These are phyloP conservation scores for Podila epigama DNA, from an alignment of 192 early-diverging fungal genomes.

Conservation along the genomic window DNA sequence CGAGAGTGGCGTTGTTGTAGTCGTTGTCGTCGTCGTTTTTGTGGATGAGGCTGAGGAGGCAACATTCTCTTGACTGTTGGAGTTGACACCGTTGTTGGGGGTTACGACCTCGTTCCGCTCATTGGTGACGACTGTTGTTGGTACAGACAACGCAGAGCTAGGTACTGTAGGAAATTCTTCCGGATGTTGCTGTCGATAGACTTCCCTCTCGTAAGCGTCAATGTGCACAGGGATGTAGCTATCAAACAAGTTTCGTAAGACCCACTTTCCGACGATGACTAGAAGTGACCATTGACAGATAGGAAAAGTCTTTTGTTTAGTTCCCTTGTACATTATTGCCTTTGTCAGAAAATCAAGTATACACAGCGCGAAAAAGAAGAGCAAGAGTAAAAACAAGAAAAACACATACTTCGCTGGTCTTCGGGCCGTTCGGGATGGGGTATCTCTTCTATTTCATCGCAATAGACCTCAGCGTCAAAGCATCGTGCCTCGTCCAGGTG, in stretches of 20 bases:
- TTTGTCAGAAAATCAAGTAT: constrained; percentile 49
- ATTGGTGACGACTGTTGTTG: constrained; percentile 32
- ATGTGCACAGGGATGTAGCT: constrained; percentile 60
- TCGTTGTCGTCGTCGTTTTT: no score
- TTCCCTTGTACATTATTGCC: constrained; percentile 38
- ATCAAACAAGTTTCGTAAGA: constrained; percentile 78
- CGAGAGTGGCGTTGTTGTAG: neutral
- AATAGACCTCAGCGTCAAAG: constrained; percentile 92
- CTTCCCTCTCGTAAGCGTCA: constrained; percentile 57
- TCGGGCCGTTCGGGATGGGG: constrained; percentile 61
- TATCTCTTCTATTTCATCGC: constrained; percentile 73
- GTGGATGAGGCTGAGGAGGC: constrained; percentile 4
- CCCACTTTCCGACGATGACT: constrained; percentile 89
- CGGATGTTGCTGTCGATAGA: constrained; percentile 40
- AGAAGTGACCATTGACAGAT: neutral
- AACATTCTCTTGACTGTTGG: constrained; percentile 1
- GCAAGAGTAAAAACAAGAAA: neutral
- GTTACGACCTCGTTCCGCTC: constrained; percentile 31
- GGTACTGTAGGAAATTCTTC: constrained; percentile 10
- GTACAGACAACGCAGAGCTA: constrained; percentile 7
- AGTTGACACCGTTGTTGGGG: neutral
- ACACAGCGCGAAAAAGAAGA: neutral
- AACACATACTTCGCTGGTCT: constrained; percentile 71
- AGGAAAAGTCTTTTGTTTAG: neutral
- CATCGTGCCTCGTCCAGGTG: constrained; percentile 83